Evolutionary conservation across 2,329 filamentous ascomycete genomes (phyloP), one percentile per base, ranked within the genome.

Genomic region (Scedosporium aurantiacum): DNA sequence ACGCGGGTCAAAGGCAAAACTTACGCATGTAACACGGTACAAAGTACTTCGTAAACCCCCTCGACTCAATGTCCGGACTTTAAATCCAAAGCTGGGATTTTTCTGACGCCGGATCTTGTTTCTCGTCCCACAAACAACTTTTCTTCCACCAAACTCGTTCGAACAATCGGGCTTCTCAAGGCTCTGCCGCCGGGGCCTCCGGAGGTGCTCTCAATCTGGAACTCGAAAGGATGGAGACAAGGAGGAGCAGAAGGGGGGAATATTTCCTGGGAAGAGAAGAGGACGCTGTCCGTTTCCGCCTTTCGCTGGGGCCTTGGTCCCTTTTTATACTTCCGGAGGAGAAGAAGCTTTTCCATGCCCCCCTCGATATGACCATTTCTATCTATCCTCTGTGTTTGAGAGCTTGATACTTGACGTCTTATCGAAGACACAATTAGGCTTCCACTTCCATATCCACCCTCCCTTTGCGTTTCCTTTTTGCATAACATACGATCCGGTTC

Each of bases 281-380:
- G 27, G 58, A 28, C 18, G 32, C 23, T 4, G 5, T 40, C 6
- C 28, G 27, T 27, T 18, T n/a, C 25, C 16, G n/a, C 47, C 25
- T 14, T 43, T 10, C 27, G 45, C 16, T 18, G 60, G 63, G 61
- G 64, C 63, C 62, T 54, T 63, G 65, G 57, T 60, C 64, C 65
- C 66, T 73, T 71, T 75, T 73, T 74, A 75, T 75, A 74, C 65
- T 67, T 58, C 63, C 63, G 64, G 61, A 59, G 7, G 14, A 32
- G 40, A 57, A 47, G 57, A 54, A 16, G 25, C 52, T 61, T 50
- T 14, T 27, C 23, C 2, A 63, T 55, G 63, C 58, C 59, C 37
- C 43, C 52, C 3, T 25, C 56, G 12, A n/a, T 52, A 16, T 52
- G 47, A 52, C 47, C 47, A 1, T 41, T n/a, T 43, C 40, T 60